These are phyloP conservation scores for Gomphus bonarii DNA, from an alignment of 1,284 basidiomycete species.

Conservation along the genomic window DNA sequence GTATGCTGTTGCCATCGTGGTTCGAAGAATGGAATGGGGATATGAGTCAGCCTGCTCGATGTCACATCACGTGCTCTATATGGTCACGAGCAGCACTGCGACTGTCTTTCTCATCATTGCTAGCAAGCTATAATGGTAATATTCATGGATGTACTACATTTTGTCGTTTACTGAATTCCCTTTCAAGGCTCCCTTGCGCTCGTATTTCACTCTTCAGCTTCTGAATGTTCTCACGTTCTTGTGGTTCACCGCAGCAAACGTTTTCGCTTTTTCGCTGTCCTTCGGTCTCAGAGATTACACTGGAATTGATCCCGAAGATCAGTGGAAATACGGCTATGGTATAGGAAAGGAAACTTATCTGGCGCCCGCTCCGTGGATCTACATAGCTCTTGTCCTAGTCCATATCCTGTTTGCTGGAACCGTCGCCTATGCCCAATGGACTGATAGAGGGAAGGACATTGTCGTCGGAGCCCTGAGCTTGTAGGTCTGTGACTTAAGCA, in stretches of 20 bases:
- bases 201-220: constrained; percentile 10
- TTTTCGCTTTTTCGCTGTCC: constrained; percentile 14
- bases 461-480: constrained; percentile 11
- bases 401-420: constrained; percentile 15
- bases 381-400: constrained; percentile 12
- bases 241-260: constrained; percentile 16
- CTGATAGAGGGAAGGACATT: constrained; percentile 15
- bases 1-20: constrained; percentile 40
- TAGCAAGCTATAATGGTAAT: constrained; percentile 3
- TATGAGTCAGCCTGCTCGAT: background rate
- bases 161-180: background rate
- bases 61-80: background rate
- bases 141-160: background rate
- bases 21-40: background rate
- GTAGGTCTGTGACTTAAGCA: background rate
- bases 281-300: constrained; percentile 11
- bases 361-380: constrained; percentile 15
- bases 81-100: background rate
- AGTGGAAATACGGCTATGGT: constrained; percentile 15
- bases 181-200: background rate
- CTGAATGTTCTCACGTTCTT: constrained; percentile 14
- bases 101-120: background rate
- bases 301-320: constrained; percentile 11
- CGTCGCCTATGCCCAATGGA: constrained; percentile 14
- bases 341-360: constrained; percentile 14